Evolutionary conservation across 2,329 filamentous ascomycete species (phyloP).

Genomic region (Colletotrichum gigasporum): DNA sequence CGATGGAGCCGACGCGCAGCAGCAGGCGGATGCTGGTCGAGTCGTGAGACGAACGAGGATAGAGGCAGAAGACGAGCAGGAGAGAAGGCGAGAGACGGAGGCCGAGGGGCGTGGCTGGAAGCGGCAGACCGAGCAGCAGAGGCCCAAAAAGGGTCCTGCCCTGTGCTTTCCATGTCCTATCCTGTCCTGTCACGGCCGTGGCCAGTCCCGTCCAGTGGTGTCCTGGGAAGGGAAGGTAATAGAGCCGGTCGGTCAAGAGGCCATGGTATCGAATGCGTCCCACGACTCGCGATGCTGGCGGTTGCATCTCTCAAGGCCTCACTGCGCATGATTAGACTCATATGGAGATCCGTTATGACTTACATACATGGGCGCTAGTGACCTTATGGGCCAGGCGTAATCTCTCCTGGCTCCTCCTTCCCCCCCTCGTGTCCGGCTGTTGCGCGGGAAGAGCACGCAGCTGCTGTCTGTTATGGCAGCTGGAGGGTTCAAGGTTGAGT

Average conservation of each 20-base stretch:
- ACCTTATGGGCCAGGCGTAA: slow-evolving; percentile 22
- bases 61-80: neutral
- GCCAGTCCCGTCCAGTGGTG: neutral
- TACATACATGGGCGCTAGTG: slow-evolving; percentile 30
- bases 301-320: slow-evolving; percentile 26
- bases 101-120: slow-evolving; percentile 5
- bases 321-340: slow-evolving; percentile 29
- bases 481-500: slow-evolving; percentile 25
- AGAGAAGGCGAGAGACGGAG: neutral
- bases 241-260: slow-evolving; percentile 4
- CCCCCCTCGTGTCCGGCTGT: slow-evolving; percentile 2
- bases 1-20: slow-evolving; percentile 8
- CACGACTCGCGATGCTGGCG: slow-evolving; percentile 30
- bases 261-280: slow-evolving; percentile 19
- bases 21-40: slow-evolving; percentile 11
- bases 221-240: slow-evolving; percentile 21
- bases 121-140: neutral
- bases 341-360: slow-evolving; percentile 31
- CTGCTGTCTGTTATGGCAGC: neutral
- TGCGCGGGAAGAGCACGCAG: neutral
- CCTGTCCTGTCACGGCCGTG: neutral
- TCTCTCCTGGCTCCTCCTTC: slow-evolving; percentile 27
- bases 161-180: too few relatives aligned
- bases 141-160: neutral
- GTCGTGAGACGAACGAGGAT: neutral